A percentile compares a stretch with the other conserved stretches of the same genome.
These are phyloP conservation scores for Conoideocrella luteorostrata DNA, from an alignment of 2,329 filamentous ascomycete genomes.

Conservation along the genomic window DNA sequence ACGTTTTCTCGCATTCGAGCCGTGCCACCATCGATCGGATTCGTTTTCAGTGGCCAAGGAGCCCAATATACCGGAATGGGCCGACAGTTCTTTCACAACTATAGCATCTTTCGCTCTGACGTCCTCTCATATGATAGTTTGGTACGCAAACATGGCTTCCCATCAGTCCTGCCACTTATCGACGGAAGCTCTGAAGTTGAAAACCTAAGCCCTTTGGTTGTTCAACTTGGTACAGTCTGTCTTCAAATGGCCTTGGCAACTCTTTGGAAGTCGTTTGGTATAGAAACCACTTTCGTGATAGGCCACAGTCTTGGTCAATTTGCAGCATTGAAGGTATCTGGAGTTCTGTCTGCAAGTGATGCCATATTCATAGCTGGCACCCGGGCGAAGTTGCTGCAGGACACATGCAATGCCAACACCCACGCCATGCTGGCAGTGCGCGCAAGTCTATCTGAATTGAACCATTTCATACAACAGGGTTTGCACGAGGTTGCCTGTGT, in stretches of 20 bases:
- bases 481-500: not conserved
- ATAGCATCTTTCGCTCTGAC: too few relatives aligned
- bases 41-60: conserved; percentile 38
- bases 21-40: conserved; percentile 18
- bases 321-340: conserved; percentile 57
- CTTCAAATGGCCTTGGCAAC: conserved; percentile 52
- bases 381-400: conserved; percentile 60
- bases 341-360: conserved; percentile 64
- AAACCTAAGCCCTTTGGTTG: too few relatives aligned
- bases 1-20: not conserved
- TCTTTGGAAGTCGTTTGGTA: conserved; percentile 46
- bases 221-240: conserved; percentile 46
- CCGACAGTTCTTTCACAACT: conserved; percentile 19
- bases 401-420: conserved; percentile 58
- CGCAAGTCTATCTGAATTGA: conserved; percentile 18
- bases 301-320: conserved; percentile 44
- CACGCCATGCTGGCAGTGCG: conserved; percentile 53
- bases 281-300: conserved; percentile 49
- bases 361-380: conserved; percentile 65
- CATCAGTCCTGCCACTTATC: too few relatives aligned
- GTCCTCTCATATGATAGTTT: too few relatives aligned
- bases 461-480: not conserved
- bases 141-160: too few relatives aligned
- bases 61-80: conserved; percentile 20
- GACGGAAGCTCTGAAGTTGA: too few relatives aligned